A percentile compares a stretch with the other conserved stretches of the same genome.
These are phyloP conservation scores for Rhizopogon parksii DNA, from an alignment of 1,284 basidiomycete species.

Conservation along the genomic window DNA sequence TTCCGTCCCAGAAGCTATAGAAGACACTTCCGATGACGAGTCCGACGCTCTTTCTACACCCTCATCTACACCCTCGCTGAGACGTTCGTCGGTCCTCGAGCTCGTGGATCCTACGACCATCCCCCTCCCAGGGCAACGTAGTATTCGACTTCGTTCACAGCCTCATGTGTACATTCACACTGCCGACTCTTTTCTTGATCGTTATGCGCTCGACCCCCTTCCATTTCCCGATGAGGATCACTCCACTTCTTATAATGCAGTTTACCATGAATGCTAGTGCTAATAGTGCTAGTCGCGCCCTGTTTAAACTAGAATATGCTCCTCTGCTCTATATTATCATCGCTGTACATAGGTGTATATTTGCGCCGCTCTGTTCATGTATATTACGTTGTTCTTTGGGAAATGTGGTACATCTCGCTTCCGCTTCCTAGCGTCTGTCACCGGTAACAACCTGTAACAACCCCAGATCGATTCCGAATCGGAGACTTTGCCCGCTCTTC, in stretches of 20 bases:
- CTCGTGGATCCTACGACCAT: constrained; percentile 44
- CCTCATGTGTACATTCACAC: constrained; percentile 57
- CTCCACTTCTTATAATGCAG: constrained; percentile 39
- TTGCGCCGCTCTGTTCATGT: constrained; percentile 22
- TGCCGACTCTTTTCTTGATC: constrained; percentile 53
- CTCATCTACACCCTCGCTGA: constrained; percentile 57
- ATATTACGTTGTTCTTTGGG: constrained; percentile 11
- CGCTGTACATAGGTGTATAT: constrained; percentile 27
- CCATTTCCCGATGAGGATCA: constrained; percentile 51
- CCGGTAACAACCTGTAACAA: not conserved
- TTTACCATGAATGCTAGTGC: constrained; percentile 48
- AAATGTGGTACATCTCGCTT: constrained; percentile 4
- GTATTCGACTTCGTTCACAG: constrained; percentile 36
- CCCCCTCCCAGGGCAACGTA: constrained; percentile 44
- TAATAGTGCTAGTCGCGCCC: constrained; percentile 32
- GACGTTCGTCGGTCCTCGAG: constrained; percentile 40
- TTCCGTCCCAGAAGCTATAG: constrained; percentile 69
- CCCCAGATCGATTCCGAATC: not conserved
- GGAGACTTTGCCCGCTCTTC: not conserved
- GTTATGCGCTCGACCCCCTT: constrained; percentile 60
- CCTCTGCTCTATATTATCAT: constrained; percentile 10
- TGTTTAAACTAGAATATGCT: constrained; percentile 28
- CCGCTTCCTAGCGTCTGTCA: not conserved
- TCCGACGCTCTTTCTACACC: constrained; percentile 63
- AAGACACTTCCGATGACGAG: constrained; percentile 77